Evolutionary conservation across 2,329 filamentous ascomycete species (phyloP).

Genomic region (Trichoderma oligosporum): DNA sequence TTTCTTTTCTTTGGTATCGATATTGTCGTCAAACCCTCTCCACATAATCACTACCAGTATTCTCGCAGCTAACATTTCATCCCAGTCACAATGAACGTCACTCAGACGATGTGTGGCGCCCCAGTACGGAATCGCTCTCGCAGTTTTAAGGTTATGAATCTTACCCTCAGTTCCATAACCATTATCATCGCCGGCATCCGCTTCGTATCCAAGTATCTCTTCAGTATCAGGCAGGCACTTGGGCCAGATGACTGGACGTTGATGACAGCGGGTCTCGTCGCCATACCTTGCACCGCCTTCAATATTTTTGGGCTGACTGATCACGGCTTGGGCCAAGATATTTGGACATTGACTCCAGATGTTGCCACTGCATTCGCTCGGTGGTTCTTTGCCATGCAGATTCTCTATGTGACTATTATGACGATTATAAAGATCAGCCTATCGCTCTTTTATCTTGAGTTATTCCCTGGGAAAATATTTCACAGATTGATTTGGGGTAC

Average conservation of each 20-base stretch:
- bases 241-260: slow-evolving; percentile 33
- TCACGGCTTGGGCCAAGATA: slow-evolving; percentile 33
- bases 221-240: slow-evolving; percentile 31
- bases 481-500: slow-evolving; percentile 34
- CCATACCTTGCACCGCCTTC: slow-evolving; percentile 26
- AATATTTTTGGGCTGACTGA: slow-evolving; percentile 24
- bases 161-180: slow-evolving; percentile 22
- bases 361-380: slow-evolving; percentile 25
- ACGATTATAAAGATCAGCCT: slow-evolving; percentile 40
- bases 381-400: slow-evolving; percentile 33
- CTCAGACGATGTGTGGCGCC: neutral
- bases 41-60: too few species aligned
- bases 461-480: slow-evolving; percentile 36
- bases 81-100: slow-evolving; percentile 6
- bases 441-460: slow-evolving; percentile 41
- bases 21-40: neutral
- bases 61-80: neutral
- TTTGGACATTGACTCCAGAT: slow-evolving; percentile 31
- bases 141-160: slow-evolving; percentile 9
- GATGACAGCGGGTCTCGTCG: slow-evolving; percentile 24
- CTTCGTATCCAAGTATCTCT: slow-evolving; percentile 27
- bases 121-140: neutral
- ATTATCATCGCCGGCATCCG: slow-evolving; percentile 22
- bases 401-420: slow-evolving; percentile 39
- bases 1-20: neutral